Base-by-base conservation (phyloP, 345 rosid genomes). In the Hirschfeldia incana region DNA sequence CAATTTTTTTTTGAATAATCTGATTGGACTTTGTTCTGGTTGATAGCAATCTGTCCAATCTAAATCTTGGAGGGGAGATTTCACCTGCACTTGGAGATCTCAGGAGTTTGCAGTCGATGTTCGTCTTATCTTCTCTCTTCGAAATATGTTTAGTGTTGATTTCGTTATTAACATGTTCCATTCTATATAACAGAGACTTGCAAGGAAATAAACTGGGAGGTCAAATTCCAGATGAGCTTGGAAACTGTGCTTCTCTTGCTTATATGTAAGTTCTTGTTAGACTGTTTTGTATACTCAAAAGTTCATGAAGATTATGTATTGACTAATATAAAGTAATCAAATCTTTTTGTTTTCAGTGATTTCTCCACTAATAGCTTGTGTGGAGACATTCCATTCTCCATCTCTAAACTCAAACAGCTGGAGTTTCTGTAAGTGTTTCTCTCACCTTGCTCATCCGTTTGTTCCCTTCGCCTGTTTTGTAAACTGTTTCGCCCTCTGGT, bases 221-320 rank as follows among this genome's bases (percentile, higher is more conserved):
- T 27, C 99, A 93, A 81, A 90, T 96, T 33, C 98, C 99, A 0
- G 98, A 90, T 72, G 99, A 93, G 86, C 87, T 92, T 64, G 99
- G 99, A 55, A 87, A 93, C 80, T 96, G 98, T 77, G 88, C 78
- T 66, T 76, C 87, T 39, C 94, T 96, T 37, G 73, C 66, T 39
- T 80, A 88, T 70, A 69, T 93, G 99, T 96, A 86, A 78, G 60
- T 21, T 39, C 6, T 21, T 34, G 13, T 51, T 13, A 21, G 4
- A 17, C 9, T 57, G 26, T 29, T 34, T 67, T 61, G 33, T 60
- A 1, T 10, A 1, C 34, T 66, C 1, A 59, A 13, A 55, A 29
- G 32, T 29, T 32, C 4, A 1, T 1, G 60, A 32, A 26, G 4
- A 10, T 8, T 9, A 1, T 10, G 5, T 7, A 0, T 16, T 39